Base-by-base conservation (phyloP, 2,329 filamentous ascomycete genomes). In the Trichophyton benhamiae region DNA sequence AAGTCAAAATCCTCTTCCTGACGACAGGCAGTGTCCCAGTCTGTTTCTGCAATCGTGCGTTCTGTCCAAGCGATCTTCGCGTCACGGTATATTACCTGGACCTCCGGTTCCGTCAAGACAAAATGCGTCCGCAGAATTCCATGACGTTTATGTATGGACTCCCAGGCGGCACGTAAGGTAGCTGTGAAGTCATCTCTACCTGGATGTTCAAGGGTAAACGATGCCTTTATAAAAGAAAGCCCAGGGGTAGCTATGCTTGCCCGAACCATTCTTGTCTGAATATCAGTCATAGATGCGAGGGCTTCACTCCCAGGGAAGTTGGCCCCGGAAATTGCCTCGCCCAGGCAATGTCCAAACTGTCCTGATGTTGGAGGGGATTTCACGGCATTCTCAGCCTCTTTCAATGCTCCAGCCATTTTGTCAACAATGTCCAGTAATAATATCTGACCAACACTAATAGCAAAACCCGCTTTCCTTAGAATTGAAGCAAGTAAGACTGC, bases 191-290 rank as follows among this genome's bases (percentile, higher is more conserved):
- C 33, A 15, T 22, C 22, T 46, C 36, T 42, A 30, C 41, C 57
- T 13, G 27, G 57, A 38, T 58, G 57, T 4, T 58, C 57, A 13
- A 58, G 44, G 27, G 57, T 58, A 58, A 58, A 58, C 4, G 57
- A 38, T 25, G 57, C 25, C 38, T 38, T 58, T 20, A 58, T 44
- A 42, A 41, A 58, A 8, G 57, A 38, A 13, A 58, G 38, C 7
- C 36, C 57, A 15, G 57, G 57, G 17, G 38, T 58, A 5, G 36
- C 57, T 20, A 58, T 41, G 22, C 57, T 58, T 13, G 57, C 38
- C 9, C 57, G 57, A 38, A 44, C 57, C 36, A 58, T 25, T 41
- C 57, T 38, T 3, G 5, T 58, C 41, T 58, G 57, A 20, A 58
- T 58, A 44, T 58, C 57, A 9, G 57, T 58, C 57, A 58, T 58